A percentile compares a stretch with the other conserved stretches of the same genome.
Evolutionary conservation across 1,284 basidiomycete species (phyloP).

Genomic region (Ganoderma leucocontextum): DNA sequence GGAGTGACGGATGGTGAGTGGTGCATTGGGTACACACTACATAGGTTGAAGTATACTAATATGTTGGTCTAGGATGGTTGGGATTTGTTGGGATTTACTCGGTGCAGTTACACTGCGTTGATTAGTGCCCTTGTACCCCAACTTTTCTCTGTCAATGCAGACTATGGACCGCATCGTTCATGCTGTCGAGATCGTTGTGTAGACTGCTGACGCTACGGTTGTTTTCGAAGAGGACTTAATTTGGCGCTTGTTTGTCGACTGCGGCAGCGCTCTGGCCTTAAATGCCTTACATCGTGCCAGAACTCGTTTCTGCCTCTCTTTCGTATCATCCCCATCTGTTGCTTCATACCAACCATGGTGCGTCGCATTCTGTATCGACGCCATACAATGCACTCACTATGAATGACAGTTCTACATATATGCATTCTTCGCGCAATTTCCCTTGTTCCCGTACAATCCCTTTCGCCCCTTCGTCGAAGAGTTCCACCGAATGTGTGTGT

Average conservation of each 20-base stretch:
- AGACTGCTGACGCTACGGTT: background rate
- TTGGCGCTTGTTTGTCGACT: background rate
- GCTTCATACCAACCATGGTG: background rate
- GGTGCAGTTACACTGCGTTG: background rate
- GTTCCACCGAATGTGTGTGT: background rate
- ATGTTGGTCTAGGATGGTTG: background rate
- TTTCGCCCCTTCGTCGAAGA: background rate
- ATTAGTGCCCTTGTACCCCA: background rate
- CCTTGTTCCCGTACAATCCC: background rate
- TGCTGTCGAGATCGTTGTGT: background rate
- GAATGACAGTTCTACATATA: background rate
- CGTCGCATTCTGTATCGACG: background rate
- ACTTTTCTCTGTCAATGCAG: constrained; percentile 1
- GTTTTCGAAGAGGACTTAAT: background rate
- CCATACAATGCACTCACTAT: background rate
- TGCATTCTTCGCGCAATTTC: background rate
- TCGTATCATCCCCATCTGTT: background rate
- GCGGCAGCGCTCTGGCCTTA: background rate
- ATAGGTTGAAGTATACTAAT: background rate
- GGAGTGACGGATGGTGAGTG: background rate
- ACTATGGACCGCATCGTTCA: background rate
- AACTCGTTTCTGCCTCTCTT: background rate
- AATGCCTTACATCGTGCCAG: background rate
- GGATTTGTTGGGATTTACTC: background rate
- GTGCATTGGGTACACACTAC: background rate